These are phyloP conservation scores for Eimeria sp. DNA, from an alignment of 169 alveolate species.

Conservation along the genomic window DNA sequence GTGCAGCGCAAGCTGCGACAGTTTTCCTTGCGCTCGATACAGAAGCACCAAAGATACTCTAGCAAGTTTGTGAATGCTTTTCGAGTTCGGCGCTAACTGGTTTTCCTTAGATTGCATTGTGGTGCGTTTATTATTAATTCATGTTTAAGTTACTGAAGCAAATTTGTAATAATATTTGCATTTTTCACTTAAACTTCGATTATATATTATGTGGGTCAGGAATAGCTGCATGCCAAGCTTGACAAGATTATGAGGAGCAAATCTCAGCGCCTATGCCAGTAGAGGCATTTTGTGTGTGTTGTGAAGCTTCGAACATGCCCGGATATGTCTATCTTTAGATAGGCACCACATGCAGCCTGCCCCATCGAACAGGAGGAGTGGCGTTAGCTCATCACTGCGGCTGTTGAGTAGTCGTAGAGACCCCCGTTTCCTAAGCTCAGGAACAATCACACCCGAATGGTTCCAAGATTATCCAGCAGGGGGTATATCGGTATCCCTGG, in stretches of 20 bases:
- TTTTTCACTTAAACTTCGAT: too few relatives aligned
- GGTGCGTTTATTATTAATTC: too few relatives aligned
- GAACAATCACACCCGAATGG: neutral
- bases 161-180: too few relatives aligned
- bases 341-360: slow-evolving; percentile 69
- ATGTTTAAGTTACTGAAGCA: too few relatives aligned
- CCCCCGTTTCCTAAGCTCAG: slow-evolving; percentile 3
- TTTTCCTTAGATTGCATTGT: too few relatives aligned
- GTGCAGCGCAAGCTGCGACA: neutral
- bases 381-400: slow-evolving; percentile 27
- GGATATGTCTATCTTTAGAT: neutral
- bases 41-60: neutral
- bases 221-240: neutral
- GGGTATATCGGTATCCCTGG: neutral
- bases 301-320: neutral
- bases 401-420: slow-evolving; percentile 55
- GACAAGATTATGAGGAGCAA: neutral
- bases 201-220: neutral
- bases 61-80: neutral
- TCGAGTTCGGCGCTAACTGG: too few relatives aligned
- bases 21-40: neutral
- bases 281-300: neutral
- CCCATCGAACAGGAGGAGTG: slow-evolving; percentile 41
- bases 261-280: neutral
- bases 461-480: neutral